A percentile compares a stretch with the other conserved stretches of the same genome.
Conservation (phyloP, 2,329 filamentous ascomycete species). For the Talaromyces marneffei region DNA sequence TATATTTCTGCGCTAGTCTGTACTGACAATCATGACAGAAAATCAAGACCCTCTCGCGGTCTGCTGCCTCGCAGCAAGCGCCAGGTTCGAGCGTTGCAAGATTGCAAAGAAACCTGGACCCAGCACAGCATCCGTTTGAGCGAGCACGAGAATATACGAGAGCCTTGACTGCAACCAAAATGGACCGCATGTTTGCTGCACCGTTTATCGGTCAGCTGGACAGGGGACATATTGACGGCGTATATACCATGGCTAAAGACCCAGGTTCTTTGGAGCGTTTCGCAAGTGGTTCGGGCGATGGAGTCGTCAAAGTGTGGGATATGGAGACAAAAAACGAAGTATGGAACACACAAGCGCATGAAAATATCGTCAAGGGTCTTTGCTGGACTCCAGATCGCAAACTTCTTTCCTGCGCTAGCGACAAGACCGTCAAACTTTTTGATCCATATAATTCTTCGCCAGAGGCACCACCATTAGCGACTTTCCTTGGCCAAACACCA, state of each 20-base stretch:
- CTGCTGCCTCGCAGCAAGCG: constrained; percentile 43
- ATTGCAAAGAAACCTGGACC: constrained; percentile 59
- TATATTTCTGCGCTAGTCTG: not conserved
- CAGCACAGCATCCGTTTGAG: constrained; percentile 84
- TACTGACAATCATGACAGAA: constrained; percentile 35
- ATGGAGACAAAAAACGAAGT: constrained; percentile 65
- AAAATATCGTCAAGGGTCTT: constrained; percentile 87
- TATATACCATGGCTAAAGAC: constrained; percentile 76
- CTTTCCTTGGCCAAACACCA: constrained; percentile 75
- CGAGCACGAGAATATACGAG: constrained; percentile 78
- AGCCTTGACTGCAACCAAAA: constrained; percentile 77
- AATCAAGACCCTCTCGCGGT: constrained; percentile 51
- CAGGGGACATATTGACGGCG: constrained; percentile 84
- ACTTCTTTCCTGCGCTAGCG: constrained; percentile 77
- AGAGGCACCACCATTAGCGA: constrained; percentile 67
- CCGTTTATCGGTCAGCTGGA: constrained; percentile 85
- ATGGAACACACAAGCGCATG: constrained; percentile 76
- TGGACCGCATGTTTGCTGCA: constrained; percentile 85
- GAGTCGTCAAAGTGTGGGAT: constrained; percentile 91
- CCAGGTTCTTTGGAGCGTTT: constrained; percentile 66
- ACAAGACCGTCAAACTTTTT: constrained; percentile 83
- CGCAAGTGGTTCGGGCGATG: constrained; percentile 83
- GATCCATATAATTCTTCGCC: constrained; percentile 74
- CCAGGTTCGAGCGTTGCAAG: constrained; percentile 42
- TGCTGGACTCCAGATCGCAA: constrained; percentile 83